A percentile compares a stretch with the other conserved stretches of the same genome.
These are phyloP conservation scores for Durio zibethinus DNA, from an alignment of 345 rosid species.

Conservation along the genomic window DNA sequence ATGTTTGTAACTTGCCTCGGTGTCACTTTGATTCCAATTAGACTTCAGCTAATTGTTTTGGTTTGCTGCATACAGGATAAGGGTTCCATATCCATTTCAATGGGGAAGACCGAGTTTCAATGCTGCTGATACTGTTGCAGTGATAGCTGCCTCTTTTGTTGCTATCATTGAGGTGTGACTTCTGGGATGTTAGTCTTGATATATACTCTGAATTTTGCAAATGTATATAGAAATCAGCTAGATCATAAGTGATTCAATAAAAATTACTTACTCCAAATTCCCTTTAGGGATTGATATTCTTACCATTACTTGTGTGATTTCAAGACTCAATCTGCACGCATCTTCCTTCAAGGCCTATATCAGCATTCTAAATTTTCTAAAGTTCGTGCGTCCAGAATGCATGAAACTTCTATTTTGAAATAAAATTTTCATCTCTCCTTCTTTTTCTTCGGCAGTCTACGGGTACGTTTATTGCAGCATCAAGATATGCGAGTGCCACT, in stretches of 20 bases:
- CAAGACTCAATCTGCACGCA: background rate
- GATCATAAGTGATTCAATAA: background rate
- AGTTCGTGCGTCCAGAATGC: background rate
- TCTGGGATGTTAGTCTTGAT: background rate
- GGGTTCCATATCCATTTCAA: constrained; percentile 78
- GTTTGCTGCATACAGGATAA: constrained; percentile 49
- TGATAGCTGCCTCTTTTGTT: constrained; percentile 75
- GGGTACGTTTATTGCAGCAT: constrained; percentile 66
- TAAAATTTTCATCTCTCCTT: background rate
- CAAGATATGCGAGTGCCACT: constrained; percentile 82
- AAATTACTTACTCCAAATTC: background rate
- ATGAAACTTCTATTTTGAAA: background rate
- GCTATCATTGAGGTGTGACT: constrained; percentile 66
- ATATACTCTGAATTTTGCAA: background rate
- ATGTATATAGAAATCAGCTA: constrained; percentile 1
- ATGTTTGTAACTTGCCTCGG: background rate
- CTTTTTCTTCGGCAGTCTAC: constrained; percentile 54
- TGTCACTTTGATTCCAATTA: background rate
- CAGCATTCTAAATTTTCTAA: background rate
- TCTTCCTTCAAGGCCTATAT: background rate
- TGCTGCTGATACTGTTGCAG: constrained; percentile 59
- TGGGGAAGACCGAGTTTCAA: constrained; percentile 74
- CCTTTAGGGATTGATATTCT: background rate
- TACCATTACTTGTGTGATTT: background rate
- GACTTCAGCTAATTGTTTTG: constrained; percentile 10